Evolutionary conservation across 208 protist species (phyloP), one percentile per base, ranked within the genome.

Genomic region (Trypanosoma lewisi): DNA sequence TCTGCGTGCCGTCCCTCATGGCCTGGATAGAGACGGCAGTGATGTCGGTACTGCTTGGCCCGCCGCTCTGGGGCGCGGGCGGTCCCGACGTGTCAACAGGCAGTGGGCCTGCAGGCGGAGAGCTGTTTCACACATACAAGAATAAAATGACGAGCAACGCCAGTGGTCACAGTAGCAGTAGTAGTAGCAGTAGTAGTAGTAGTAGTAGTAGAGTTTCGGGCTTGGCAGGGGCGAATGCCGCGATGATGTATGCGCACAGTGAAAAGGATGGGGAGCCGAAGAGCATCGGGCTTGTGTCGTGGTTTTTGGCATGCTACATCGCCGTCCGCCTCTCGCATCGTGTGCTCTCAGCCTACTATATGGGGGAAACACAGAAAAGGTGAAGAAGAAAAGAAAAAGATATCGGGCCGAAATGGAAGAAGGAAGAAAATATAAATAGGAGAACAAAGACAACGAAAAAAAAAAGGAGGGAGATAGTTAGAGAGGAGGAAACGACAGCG

Each of bases 241-340:
- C 19, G 5, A 47, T 60, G 54, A 37, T 33, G 23, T 52, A 19
- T 2, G 36, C 2, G 27, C 21, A 37, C 16, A 28, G 41, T 41
- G 17, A 19, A n/a, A 41, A 7, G 0, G 37, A 31, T 0, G 36
- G 8, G 23, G 39, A 67, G 28, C 4, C n/a, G 14, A 31, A 28
- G 3, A 47, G 16, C 19, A 2, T 67, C 8, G 61, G 61, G 1
- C 48, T 67, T 9, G 16, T 67, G 25, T 48, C 50, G 0, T 67
- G 61, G 61, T 67, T 56, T 58, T 9, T 67, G 7, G 50, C 50
- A 4, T 67, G 61, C 37, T 67, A 39, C 33, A 12, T 57, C n/a
- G 34, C 61, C 4, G 50, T 67, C 14, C 30, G 50, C 23, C 23
- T 64, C 47, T 44, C 48, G 21, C 48, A 55, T 41, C 59, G 59